phyloP scores from a whole-genome alignment of 768 basidiomycete genomes.

The Suillus bovinus region DNA sequence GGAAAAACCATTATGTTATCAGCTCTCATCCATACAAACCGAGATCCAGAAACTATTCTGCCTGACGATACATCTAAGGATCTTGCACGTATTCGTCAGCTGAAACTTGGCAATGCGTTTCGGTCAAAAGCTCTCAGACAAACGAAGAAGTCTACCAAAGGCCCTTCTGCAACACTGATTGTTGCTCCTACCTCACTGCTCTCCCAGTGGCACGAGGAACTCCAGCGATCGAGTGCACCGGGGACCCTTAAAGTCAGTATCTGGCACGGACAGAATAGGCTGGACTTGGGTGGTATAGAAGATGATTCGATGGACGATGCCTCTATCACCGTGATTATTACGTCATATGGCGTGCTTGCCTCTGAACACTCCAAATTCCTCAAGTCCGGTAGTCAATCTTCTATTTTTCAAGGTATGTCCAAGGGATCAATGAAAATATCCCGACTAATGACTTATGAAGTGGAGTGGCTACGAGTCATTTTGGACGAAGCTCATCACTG shows the following conservation, averaged over 20 bases:
- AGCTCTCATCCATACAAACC: slow-evolving; percentile 82
- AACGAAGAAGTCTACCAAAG: slow-evolving; percentile 24
- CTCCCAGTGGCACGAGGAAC: slow-evolving; percentile 91
- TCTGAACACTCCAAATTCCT: slow-evolving; percentile 81
- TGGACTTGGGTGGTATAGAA: slow-evolving; percentile 66
- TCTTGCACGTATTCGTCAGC: slow-evolving; percentile 49
- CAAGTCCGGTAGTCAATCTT: slow-evolving; percentile 50
- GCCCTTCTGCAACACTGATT: slow-evolving; percentile 74
- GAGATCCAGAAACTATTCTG: slow-evolving; percentile 43
- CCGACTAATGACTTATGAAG: slow-evolving; percentile 37
- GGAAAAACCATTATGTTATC: slow-evolving; percentile 95
- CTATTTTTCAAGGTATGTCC: slow-evolving; percentile 69
- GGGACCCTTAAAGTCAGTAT: slow-evolving; percentile 66
- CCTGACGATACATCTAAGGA: slow-evolving; percentile 27
- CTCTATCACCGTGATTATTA: slow-evolving; percentile 80
- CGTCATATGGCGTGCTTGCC: slow-evolving; percentile 89
- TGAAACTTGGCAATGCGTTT: slow-evolving; percentile 66
- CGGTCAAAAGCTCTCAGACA: slow-evolving; percentile 42
- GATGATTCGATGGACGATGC: slow-evolving; percentile 50
- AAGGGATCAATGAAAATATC: neutral
- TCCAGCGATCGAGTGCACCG: slow-evolving; percentile 78
- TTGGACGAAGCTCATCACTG: slow-evolving; percentile 96
- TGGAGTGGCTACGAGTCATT: slow-evolving; percentile 79
- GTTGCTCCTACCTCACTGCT: slow-evolving; percentile 91
- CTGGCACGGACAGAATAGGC: slow-evolving; percentile 88